A percentile compares a stretch with the other conserved stretches of the same genome.
These are phyloP conservation scores for Phytophthora pisi DNA, from an alignment of 352 stramenopile species.

Conservation along the genomic window DNA sequence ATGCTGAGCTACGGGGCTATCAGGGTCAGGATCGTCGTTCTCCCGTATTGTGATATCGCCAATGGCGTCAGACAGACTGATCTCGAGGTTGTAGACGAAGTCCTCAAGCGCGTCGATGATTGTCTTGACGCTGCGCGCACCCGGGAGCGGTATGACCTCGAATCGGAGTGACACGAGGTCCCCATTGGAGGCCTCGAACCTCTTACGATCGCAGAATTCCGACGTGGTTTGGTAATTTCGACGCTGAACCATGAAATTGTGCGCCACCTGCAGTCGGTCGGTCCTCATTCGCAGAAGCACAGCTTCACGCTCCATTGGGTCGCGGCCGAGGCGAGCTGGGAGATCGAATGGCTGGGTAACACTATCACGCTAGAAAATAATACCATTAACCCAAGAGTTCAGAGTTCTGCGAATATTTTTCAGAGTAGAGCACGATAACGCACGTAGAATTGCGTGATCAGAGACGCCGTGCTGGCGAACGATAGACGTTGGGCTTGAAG, in stretches of 20 bases:
- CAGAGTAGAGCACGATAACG: constrained; percentile 2
- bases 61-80: constrained; percentile 48
- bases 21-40: constrained; percentile 47
- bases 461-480: constrained; percentile 33
- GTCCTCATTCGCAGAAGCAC: constrained; percentile 33
- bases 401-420: background rate
- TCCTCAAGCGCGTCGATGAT: constrained; percentile 48
- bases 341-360: constrained; percentile 34
- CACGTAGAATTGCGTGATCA: constrained; percentile 40
- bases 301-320: constrained; percentile 24
- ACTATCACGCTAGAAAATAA: constrained; percentile 15
- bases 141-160: constrained; percentile 51
- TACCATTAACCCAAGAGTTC: background rate
- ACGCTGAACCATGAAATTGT: constrained; percentile 35
- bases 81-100: constrained; percentile 57
- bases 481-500: constrained; percentile 28
- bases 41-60: constrained; percentile 56
- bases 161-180: constrained; percentile 45
- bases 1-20: constrained; percentile 42
- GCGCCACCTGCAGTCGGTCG: constrained; percentile 33
- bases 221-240: constrained; percentile 29
- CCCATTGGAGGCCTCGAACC: constrained; percentile 40
- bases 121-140: constrained; percentile 30
- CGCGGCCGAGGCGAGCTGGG: constrained; percentile 24
- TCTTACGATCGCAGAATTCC: constrained; percentile 48